These are phyloP conservation scores for Gossypium schwendimanii DNA, from an alignment of 441 rosid genomes.

Conservation along the genomic window DNA sequence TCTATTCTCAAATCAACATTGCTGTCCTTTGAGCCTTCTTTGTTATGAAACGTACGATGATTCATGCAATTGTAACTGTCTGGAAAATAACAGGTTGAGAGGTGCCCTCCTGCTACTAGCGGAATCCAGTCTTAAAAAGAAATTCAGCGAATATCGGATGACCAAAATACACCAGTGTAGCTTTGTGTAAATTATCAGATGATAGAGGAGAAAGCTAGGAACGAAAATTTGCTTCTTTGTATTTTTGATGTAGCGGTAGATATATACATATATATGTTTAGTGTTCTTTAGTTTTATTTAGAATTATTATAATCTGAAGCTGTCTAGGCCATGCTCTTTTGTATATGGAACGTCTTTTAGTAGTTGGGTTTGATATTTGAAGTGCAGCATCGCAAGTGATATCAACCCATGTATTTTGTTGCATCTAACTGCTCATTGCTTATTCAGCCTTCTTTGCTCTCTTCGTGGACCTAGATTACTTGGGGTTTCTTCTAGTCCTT, in stretches of 20 bases:
- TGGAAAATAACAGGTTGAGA: constrained; percentile 39
- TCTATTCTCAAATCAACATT: not conserved
- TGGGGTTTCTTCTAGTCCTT: not conserved
- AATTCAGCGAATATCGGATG: constrained; percentile 17
- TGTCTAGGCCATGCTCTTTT: constrained; percentile 23
- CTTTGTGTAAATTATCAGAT: constrained; percentile 31
- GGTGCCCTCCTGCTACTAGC: not conserved
- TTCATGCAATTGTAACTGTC: constrained; percentile 3
- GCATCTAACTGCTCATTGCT: not conserved
- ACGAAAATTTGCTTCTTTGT: constrained; percentile 34
- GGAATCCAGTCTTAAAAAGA: constrained; percentile 13
- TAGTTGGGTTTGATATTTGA: constrained; percentile 28
- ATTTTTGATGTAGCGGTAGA: constrained; percentile 32
- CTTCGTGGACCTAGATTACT: not conserved
- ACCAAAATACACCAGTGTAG: constrained; percentile 16
- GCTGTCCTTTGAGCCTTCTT: not conserved
- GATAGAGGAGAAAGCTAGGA: constrained; percentile 30
- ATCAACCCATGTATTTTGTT: not conserved
- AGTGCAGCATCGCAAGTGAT: constrained; percentile 16
- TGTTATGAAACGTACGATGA: not conserved
- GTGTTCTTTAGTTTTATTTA: constrained; percentile 24
- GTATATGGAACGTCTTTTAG: constrained; percentile 36
- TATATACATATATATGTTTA: constrained; percentile 30
- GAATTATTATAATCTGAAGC: constrained; percentile 22
- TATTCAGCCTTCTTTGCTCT: not conserved